Percentiles rank a stretch among this genome's conserved stretches.
These are phyloP conservation scores for Leccinum pachyderme DNA, from an alignment of 1,284 basidiomycete genomes.

Conservation along the genomic window DNA sequence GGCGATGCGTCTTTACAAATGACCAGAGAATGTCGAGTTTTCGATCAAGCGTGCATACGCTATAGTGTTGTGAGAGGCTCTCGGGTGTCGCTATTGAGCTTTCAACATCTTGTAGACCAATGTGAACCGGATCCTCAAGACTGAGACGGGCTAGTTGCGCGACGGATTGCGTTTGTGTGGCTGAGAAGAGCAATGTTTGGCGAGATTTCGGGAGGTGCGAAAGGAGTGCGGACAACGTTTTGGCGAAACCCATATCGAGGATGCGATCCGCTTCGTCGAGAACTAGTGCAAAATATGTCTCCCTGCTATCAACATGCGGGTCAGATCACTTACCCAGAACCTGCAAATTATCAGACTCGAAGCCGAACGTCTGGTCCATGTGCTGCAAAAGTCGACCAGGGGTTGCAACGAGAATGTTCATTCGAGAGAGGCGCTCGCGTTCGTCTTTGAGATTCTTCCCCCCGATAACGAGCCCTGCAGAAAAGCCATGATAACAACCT, in stretches of 20 bases:
- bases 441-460: constrained; percentile 97
- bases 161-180: constrained; percentile 93
- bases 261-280: constrained; percentile 97
- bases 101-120: constrained; percentile 60
- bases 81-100: constrained; percentile 52
- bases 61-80: constrained; percentile 89
- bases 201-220: constrained; percentile 82
- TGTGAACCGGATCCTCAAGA: constrained; percentile 78
- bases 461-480: constrained; percentile 94
- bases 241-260: constrained; percentile 93
- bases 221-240: constrained; percentile 87
- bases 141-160: constrained; percentile 88
- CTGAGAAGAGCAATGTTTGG: constrained; percentile 95
- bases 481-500: constrained; percentile 89
- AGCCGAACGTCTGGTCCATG: constrained; percentile 97
- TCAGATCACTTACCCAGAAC: constrained; percentile 66
- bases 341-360: constrained; percentile 89
- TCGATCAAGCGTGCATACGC: constrained; percentile 78
- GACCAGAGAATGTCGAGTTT: constrained; percentile 94
- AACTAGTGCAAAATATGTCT: constrained; percentile 45
- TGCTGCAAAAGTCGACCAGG: constrained; percentile 95
- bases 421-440: constrained; percentile 80
- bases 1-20: constrained; percentile 94
- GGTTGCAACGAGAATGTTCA: constrained; percentile 98
- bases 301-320: not conserved